Conservation (phyloP, 1,139 yeast genomes). For the Kodamaea fungicola region DNA sequence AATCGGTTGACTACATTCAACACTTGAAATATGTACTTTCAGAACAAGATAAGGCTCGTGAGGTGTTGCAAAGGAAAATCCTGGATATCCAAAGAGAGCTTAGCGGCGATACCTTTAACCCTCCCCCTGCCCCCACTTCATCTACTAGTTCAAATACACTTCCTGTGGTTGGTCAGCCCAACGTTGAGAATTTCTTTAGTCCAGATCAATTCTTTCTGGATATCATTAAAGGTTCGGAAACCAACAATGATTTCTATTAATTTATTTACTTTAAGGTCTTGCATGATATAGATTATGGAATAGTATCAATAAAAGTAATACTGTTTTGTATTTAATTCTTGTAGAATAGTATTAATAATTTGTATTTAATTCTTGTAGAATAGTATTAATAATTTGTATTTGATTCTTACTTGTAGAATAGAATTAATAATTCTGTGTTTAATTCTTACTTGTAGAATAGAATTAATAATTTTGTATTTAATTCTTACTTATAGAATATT, state of each 20-base stretch:
- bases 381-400: too few relatives aligned
- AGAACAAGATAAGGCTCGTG: slow-evolving; percentile 30
- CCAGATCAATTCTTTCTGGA: slow-evolving; percentile 19
- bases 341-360: too few relatives aligned
- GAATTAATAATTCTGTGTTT: too few relatives aligned
- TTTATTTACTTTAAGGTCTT: not conserved
- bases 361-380: too few relatives aligned
- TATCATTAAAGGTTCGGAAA: slow-evolving; percentile 10
- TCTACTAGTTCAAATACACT: slow-evolving; percentile 2
- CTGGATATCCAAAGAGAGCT: slow-evolving; percentile 6
- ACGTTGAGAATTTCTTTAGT: slow-evolving; percentile 9
- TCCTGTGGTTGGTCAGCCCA: not conserved
- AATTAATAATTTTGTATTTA: too few relatives aligned
- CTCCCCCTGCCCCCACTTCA: slow-evolving; percentile 11
- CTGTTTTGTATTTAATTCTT: too few relatives aligned
- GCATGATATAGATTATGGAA: too few relatives aligned
- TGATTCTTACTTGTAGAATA: too few relatives aligned
- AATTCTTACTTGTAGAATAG: too few relatives aligned
- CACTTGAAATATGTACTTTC: slow-evolving; percentile 48
- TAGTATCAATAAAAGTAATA: too few relatives aligned
- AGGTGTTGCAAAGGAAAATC: slow-evolving; percentile 9
- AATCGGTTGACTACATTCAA: slow-evolving; percentile 64
- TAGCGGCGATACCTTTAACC: slow-evolving; percentile 3
- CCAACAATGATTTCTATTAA: slow-evolving; percentile 4
- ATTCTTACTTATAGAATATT: too few relatives aligned